A percentile compares a stretch with the other conserved stretches of the same genome.
These are phyloP conservation scores for Didymosphaeria variabile DNA, from an alignment of 2,329 filamentous ascomycete species.

Conservation along the genomic window DNA sequence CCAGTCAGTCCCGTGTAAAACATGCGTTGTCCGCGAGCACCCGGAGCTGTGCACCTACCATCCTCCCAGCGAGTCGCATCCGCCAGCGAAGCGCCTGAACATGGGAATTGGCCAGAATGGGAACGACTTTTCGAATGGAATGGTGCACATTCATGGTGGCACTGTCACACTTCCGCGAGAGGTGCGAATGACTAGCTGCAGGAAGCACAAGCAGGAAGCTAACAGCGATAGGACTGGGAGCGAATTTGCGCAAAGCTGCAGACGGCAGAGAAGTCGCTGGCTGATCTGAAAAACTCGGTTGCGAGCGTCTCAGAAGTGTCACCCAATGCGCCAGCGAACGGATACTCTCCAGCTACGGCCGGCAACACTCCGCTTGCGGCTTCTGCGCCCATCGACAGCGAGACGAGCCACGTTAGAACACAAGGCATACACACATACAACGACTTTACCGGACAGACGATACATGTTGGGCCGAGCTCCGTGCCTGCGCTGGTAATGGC, in stretches of 20 bases:
- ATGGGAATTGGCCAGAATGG: constrained; percentile 46
- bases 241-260: constrained; percentile 59
- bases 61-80: constrained; percentile 51
- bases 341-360: constrained; percentile 43
- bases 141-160: constrained; percentile 50
- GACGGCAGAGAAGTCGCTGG: constrained; percentile 57
- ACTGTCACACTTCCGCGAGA: constrained; percentile 53
- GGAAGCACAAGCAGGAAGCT: constrained; percentile 19
- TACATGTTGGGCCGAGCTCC: constrained; percentile 69
- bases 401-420: constrained; percentile 53
- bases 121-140: constrained; percentile 49
- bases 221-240: constrained; percentile 54
- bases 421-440: constrained; percentile 70
- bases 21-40: constrained; percentile 60
- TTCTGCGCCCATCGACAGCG: constrained; percentile 47
- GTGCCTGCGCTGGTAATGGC: constrained; percentile 68
- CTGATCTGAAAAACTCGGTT: constrained; percentile 54
- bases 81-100: constrained; percentile 50
- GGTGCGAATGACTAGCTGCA: constrained; percentile 27
- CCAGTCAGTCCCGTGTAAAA: constrained; percentile 58
- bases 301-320: constrained; percentile 48
- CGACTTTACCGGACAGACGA: constrained; percentile 66
- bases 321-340: constrained; percentile 39
- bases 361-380: constrained; percentile 46
- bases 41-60: constrained; percentile 60